phyloP scores from a whole-genome alignment of 345 rosid species.

The Aquilaria sinensis region DNA sequence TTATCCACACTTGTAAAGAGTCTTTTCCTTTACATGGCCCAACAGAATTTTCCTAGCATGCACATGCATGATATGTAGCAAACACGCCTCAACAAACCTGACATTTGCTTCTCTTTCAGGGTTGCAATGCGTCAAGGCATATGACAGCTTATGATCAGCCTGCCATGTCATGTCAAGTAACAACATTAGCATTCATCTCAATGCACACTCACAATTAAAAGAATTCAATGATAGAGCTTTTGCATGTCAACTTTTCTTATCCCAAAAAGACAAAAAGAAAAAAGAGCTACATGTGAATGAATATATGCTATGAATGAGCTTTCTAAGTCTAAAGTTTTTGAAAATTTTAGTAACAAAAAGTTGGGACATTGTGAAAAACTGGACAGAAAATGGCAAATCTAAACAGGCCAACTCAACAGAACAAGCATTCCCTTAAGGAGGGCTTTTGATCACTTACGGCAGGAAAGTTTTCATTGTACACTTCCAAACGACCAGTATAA shows the following conservation, averaged over 20 bases:
- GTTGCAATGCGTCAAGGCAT: conserved; percentile 75
- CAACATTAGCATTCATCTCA: not conserved
- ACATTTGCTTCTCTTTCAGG: conserved; percentile 63
- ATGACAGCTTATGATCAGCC: conserved; percentile 93
- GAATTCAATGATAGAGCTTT: not conserved
- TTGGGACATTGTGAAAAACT: not conserved
- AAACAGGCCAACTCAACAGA: not conserved
- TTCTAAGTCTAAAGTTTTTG: not conserved
- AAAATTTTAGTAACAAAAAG: not conserved
- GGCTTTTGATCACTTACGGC: conserved; percentile 51
- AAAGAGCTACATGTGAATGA: no score
- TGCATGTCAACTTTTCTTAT: not conserved
- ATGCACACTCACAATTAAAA: not conserved
- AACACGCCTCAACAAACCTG: conserved; percentile 47
- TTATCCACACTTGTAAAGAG: not conserved
- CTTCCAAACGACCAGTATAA: conserved; percentile 97
- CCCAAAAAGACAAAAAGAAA: not conserved
- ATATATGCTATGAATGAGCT: no score
- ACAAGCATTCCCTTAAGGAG: not conserved
- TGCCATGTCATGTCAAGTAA: conserved; percentile 28
- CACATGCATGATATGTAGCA: conserved; percentile 16
- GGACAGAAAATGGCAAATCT: conserved; percentile 1
- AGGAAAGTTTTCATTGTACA: conserved; percentile 89
- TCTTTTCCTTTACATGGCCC: not conserved
- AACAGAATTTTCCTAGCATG: not conserved